Evolutionary conservation across 176 grass and related monocot genomes (phyloP).

Genomic region (Bonia amplexicaulis): DNA sequence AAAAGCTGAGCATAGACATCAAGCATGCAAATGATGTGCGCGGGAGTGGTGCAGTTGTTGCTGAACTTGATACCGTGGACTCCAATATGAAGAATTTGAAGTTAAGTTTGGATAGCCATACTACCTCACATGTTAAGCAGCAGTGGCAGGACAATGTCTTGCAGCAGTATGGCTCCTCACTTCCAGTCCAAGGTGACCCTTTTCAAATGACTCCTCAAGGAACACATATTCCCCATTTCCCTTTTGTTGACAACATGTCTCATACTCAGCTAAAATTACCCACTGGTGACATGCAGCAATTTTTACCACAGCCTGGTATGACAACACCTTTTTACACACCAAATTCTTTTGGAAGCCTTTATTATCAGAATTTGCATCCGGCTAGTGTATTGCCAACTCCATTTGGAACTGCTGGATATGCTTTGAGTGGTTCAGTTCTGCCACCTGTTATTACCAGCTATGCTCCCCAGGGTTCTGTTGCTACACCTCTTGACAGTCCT

Average conservation of each 20-base stretch:
- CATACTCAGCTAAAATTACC: constrained; percentile 63
- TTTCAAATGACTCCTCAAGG: constrained; percentile 44
- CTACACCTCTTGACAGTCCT: constrained; percentile 47
- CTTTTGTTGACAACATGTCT: constrained; percentile 38
- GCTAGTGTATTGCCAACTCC: constrained; percentile 46
- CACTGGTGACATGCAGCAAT: constrained; percentile 51
- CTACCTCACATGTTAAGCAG: constrained; percentile 27
- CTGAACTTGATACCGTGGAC: constrained; percentile 40
- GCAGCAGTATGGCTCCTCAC: constrained; percentile 29
- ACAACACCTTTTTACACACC: constrained; percentile 58
- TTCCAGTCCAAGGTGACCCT: constrained; percentile 32
- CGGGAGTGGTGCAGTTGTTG: constrained; percentile 11
- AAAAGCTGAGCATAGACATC: constrained; percentile 5
- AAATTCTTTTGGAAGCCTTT: constrained; percentile 52
- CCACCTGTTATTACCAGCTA: constrained; percentile 60
- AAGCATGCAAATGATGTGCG: constrained; percentile 28
- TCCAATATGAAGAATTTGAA: constrained; percentile 57
- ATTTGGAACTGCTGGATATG: constrained; percentile 49
- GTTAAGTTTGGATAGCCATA: constrained; percentile 41
- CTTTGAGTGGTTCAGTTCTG: constrained; percentile 54
- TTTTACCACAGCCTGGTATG: constrained; percentile 48
- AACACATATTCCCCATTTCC: constrained; percentile 30
- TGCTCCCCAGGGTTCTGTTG: constrained; percentile 55
- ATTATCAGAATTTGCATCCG: constrained; percentile 60
- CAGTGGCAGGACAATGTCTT: constrained; percentile 45